Conservation (phyloP, 805 yeast species). For the Danielia oregonensis region DNA sequence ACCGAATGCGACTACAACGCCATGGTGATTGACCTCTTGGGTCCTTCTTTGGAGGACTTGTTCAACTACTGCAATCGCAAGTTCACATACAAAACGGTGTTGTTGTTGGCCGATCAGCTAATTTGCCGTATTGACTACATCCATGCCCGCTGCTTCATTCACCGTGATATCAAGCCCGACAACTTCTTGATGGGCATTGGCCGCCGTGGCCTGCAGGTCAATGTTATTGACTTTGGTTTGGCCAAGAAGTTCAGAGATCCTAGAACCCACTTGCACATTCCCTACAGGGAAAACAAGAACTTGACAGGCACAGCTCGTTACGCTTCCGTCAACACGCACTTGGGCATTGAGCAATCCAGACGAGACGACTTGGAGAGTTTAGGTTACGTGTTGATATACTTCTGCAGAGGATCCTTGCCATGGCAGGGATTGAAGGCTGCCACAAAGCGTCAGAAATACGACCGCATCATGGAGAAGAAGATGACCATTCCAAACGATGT, state of each 20-base stretch:
- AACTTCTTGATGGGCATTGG: slow-evolving; percentile 88
- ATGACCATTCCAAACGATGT: slow-evolving; percentile 20
- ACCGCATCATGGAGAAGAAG: slow-evolving; percentile 21
- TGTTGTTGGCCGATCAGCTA: slow-evolving; percentile 90
- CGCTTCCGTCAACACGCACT: slow-evolving; percentile 20
- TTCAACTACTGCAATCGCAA: slow-evolving; percentile 94
- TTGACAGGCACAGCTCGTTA: slow-evolving; percentile 21
- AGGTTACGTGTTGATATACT: slow-evolving; percentile 20
- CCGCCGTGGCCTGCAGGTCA: slow-evolving; percentile 89
- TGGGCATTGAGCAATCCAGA: slow-evolving; percentile 20
- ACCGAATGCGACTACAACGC: slow-evolving; percentile 96
- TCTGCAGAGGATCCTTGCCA: slow-evolving; percentile 19
- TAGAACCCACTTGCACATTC: slow-evolving; percentile 89
- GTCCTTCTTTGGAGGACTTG: slow-evolving; percentile 92
- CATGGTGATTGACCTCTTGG: slow-evolving; percentile 92
- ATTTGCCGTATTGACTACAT: slow-evolving; percentile 91
- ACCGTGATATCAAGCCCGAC: slow-evolving; percentile 81
- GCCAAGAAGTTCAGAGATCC: slow-evolving; percentile 95
- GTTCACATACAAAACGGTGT: slow-evolving; percentile 89
- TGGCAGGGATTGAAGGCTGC: slow-evolving; percentile 23
- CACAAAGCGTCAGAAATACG: slow-evolving; percentile 20
- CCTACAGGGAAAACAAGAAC: slow-evolving; percentile 33
- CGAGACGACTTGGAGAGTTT: slow-evolving; percentile 20
- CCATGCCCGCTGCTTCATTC: slow-evolving; percentile 90
- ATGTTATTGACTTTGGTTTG: slow-evolving; percentile 90